These are phyloP conservation scores for Tephrocybe rancida DNA, from an alignment of 768 basidiomycete species.

Conservation along the genomic window DNA sequence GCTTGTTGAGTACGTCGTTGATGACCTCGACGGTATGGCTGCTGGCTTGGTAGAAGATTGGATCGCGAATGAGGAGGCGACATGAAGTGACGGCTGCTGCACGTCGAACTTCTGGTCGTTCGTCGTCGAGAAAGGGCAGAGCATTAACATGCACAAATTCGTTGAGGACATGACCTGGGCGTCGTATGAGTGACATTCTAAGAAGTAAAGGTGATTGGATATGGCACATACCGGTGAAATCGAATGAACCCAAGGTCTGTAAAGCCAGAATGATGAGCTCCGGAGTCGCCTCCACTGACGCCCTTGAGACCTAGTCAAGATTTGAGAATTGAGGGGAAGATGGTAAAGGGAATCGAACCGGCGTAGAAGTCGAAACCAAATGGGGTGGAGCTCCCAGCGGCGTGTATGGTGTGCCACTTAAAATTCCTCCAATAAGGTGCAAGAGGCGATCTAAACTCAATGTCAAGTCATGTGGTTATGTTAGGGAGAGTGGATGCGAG, in stretches of 20 bases:
- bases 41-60: constrained; percentile 93
- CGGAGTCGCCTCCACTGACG: constrained; percentile 58
- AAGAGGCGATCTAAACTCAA: constrained; percentile 78
- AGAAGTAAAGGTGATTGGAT: background rate
- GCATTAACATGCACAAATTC: constrained; percentile 94
- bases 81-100: constrained; percentile 93
- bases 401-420: constrained; percentile 84
- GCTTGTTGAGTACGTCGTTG: constrained; percentile 95
- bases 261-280: constrained; percentile 81
- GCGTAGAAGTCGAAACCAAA: constrained; percentile 49
- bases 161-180: constrained; percentile 85
- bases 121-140: constrained; percentile 90
- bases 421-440: constrained; percentile 76
- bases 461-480: background rate
- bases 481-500: background rate
- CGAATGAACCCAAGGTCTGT: constrained; percentile 84
- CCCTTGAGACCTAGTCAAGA: constrained; percentile 33
- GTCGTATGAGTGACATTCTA: constrained; percentile 8
- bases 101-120: constrained; percentile 81
- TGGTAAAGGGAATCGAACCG: constrained; percentile 30
- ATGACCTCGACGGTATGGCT: constrained; percentile 95
- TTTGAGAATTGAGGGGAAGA: background rate
- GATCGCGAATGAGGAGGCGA: constrained; percentile 87
- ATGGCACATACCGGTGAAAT: constrained; percentile 75
- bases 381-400: constrained; percentile 80